phyloP scores from a whole-genome alignment of 176 grass and related monocot genomes.

The Hyparrhenia diplandra region DNA sequence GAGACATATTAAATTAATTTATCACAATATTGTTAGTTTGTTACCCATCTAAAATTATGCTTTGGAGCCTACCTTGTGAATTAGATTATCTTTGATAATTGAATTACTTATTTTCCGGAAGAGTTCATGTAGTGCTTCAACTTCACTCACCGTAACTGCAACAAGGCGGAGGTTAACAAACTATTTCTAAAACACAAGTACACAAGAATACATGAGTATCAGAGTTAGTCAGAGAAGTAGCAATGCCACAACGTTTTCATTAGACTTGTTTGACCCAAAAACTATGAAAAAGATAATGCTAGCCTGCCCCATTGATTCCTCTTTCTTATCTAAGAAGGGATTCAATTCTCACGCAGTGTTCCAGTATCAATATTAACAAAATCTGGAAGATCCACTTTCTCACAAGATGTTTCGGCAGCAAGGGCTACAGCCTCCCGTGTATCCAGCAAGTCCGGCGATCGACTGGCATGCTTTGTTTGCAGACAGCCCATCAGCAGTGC shows the following conservation, averaged over 20 bases:
- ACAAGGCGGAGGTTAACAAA: neutral
- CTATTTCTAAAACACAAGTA: neutral
- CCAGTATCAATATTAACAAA: constrained; percentile 41
- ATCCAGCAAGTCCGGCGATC: neutral
- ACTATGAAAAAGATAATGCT: too few species aligned
- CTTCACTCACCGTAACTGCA: constrained; percentile 68
- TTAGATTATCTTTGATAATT: constrained; percentile 36
- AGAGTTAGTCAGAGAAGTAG: neutral
- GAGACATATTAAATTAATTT: neutral
- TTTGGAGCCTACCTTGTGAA: constrained; percentile 26
- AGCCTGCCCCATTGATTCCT: neutral
- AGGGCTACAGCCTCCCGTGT: constrained; percentile 25
- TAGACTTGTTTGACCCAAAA: neutral
- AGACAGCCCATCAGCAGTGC: constrained; percentile 30
- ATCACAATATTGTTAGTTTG: neutral
- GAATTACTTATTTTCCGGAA: constrained; percentile 61
- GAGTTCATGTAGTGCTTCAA: constrained; percentile 55
- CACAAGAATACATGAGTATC: neutral
- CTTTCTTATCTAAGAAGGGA: neutral
- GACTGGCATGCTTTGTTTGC: constrained; percentile 24
- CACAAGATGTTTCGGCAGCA: constrained; percentile 56
- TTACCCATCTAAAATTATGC: neutral
- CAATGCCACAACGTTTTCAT: neutral
- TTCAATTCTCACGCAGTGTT: constrained; percentile 27
- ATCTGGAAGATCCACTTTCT: constrained; percentile 35